Base-by-base conservation (phyloP, 495 filamentous ascomycete genomes). In the Pyrenopolyporus hunteri region DNA sequence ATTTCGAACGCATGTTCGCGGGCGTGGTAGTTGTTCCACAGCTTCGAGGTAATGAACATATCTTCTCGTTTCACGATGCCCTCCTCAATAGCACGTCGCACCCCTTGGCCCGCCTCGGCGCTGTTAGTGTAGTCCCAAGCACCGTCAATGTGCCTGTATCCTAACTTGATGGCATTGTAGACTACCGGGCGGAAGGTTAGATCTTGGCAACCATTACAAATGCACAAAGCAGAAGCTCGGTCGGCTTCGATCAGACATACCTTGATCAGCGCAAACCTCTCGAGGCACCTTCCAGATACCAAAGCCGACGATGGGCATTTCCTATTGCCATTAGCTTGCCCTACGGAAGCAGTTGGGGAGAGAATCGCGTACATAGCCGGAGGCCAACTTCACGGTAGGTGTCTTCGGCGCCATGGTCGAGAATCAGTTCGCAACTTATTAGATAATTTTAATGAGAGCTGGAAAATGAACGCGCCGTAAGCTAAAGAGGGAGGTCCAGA, bases 261-360 rank as follows among this genome's bases (percentile, higher is more conserved):
- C 69, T 63, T 69, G 63, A 8, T 89, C 83, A 43, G 86, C 86
- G 63, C 84, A 86, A 45, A 80, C 86, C 31, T 84, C 82, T 35
- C 82, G 85, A 66, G 80, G 81, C 28, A 89, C 84, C 70, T 90
- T 90, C 88, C 88, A 91, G 35, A 89, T 80, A 46, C 80, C 81
- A 48, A 73, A 73, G 61, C 88, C 88, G 48, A 91, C 86, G 49
- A 85, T 69, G 56, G 88, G 88, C 88, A 91, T 91, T 50, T 88
- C 78, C 66, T 82, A 40, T 36, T 46, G 6, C 16, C 13, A 42
- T 66, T 55, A 61, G 43, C 35, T 56, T 13, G 3, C n/a, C 16
- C 19, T 11, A 49, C 16, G 13, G 13, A 50, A 37, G 13, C 4
- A 40, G n/a, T 4, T 3, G 8, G 2, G 17, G 4, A 11, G 2